Evolutionary conservation across 805 yeast species (phyloP).

Genomic region (Pichia exigua): DNA sequence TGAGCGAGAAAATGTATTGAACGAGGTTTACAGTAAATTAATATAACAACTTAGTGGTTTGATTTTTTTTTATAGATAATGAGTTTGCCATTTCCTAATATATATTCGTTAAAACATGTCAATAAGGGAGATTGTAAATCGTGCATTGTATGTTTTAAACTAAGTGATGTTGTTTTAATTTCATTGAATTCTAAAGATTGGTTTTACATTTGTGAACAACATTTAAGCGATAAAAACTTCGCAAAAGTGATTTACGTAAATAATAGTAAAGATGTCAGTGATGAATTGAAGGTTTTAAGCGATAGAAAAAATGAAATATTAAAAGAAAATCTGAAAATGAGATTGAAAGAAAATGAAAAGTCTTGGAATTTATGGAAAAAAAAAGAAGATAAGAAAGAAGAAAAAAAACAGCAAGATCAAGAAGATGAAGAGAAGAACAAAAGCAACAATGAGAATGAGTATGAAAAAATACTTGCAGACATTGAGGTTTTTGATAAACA

Average conservation of each 20-base stretch:
- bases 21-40: slow-evolving; percentile 12
- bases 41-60: background rate
- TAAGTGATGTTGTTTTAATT: slow-evolving; percentile 38
- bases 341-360: background rate
- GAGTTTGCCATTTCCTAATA: background rate
- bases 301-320: slow-evolving; percentile 1
- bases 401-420: background rate
- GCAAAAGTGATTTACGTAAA: slow-evolving; percentile 30
- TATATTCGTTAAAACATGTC: slow-evolving; percentile 34
- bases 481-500: slow-evolving; percentile 20
- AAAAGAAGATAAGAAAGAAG: background rate
- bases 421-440: background rate
- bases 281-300: slow-evolving; percentile 3
- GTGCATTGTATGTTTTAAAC: slow-evolving; percentile 45
- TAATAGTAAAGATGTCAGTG: slow-evolving; percentile 10
- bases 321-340: background rate
- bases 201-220: slow-evolving; percentile 43
- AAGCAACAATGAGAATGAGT: background rate
- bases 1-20: slow-evolving; percentile 2
- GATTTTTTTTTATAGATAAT: background rate
- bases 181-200: slow-evolving; percentile 39
- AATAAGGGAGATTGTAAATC: slow-evolving; percentile 35
- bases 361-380: background rate
- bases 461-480: slow-evolving; percentile 5
- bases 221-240: slow-evolving; percentile 39